Base-by-base conservation (phyloP, 176 grass and related monocot species). In the Alloteropsis semialata region DNA sequence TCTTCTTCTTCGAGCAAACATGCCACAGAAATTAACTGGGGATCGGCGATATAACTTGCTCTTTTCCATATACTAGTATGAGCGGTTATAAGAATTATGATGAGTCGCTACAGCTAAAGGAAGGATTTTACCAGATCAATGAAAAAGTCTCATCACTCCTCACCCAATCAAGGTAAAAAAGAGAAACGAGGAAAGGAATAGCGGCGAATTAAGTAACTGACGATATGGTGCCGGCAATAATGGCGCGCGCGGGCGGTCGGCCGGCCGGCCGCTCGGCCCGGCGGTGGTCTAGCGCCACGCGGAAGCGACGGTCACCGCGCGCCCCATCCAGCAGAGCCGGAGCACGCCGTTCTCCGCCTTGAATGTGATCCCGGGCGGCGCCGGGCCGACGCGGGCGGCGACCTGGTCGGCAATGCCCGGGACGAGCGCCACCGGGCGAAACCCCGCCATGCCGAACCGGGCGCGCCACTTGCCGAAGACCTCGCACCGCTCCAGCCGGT, bases 381-480 rank as follows among this genome's bases (percentile, higher is more conserved):
- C 8, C 0, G 75, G 65, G 10, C 68, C 71, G 50, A 67, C 50
- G 58, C 84, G 85, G 7, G 89, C 84, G 14, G 67, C 8, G 49
- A 97, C 91, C 81, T 79, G 84, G 18, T 94, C 82, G 1, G 82
- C 84, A 63, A 93, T 82, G 79, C 72, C 43, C 28, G 84, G 6
- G 9, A 37, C 54, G 51, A 93, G 82, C 65, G 89, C 43, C 74
- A 90, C 65, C 8, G 84, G 84, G 0, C 76, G 56, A 82, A 97
- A 88, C 16, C 94, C 94, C 3, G 94, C 94, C 94, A 97, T 97
- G 82, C 89, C 86, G 84, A 97, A 88, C 69, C 94, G 57, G 25
- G 94, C 84, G 45, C 91, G 91, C 91, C 94, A 97, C 68, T 97
- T 97, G 48, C 94, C 91, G 84, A 88, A 89, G 8, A 97, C 82